Base-by-base conservation (phyloP, 192 early-diverging fungal genomes). In the Coemansia erecta region DNA sequence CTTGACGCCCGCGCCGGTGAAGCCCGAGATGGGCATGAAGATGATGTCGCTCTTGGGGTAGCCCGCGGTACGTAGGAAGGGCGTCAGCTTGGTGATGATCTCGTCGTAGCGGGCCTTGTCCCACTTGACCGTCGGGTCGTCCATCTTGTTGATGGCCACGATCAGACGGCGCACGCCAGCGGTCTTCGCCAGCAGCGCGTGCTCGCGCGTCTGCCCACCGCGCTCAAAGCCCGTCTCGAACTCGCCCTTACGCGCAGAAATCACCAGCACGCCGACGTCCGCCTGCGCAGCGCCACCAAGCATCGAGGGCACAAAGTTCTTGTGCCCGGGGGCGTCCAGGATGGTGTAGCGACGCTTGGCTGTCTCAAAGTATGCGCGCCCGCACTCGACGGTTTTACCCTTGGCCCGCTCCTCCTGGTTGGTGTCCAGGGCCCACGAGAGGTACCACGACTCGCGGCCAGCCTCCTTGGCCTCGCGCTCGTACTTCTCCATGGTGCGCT, bases 171-270 rank as follows among this genome's bases (percentile, higher is more conserved):
- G 94, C 60, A 99, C 91, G 49, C 97, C 95, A n/a, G 90, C 86
- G 18, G 94, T 97, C 85, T 97, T 98, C 58, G 90, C 94, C 70
- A 99, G 70, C 77, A 95, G 81, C 21, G 95, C 93, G 74, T 99
- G 97, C 81, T 99, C 97, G 64, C 93, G 91, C 6, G 95, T 99
- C 81, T 99, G 97, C 35, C 97, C 97, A 52, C 94, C 97, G 64
- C 91, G 87, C 64, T 99, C 97, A 61, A 98, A 99, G n/a, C 97
- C 97, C 60, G 97, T 97, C 84, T 99, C 97, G 61, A 99, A 99
- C 80, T 99, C 97, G 66, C 97, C 97, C 83, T 89, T 93, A 53
- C 97, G 90, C 9, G 97, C 97, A 47, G 95, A 98, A 52, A 99
- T 93, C 8, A 89, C 96, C 52, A 99, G 78, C 11, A 98, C 89